phyloP scores from a whole-genome alignment of 805 yeast species.

The Metschnikowia continentalis region DNA sequence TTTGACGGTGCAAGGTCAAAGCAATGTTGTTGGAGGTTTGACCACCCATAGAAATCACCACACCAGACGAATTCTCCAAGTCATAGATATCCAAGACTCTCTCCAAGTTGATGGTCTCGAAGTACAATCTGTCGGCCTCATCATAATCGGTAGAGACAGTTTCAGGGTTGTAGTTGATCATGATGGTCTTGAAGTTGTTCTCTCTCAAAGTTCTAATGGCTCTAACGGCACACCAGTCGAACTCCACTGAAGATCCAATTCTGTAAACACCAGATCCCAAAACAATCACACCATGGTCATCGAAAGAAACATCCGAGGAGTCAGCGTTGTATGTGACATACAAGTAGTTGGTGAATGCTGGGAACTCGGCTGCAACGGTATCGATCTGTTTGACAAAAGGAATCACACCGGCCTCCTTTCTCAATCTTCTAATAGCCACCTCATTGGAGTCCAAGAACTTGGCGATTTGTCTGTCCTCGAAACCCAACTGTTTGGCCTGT shows the following conservation, averaged over 20 bases:
- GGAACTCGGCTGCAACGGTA: conserved; percentile 99
- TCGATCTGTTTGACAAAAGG: conserved; percentile 97
- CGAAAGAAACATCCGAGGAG: conserved; percentile 77
- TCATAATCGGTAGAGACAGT: conserved; percentile 98
- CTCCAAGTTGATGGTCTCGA: conserved; percentile 92
- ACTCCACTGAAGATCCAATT: conserved; percentile 97
- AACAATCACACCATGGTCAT: conserved; percentile 92
- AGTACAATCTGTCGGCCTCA: conserved; percentile 94
- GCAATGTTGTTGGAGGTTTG: conserved; percentile 98
- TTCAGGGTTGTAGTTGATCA: conserved; percentile 98
- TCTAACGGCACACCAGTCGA: conserved; percentile 99
- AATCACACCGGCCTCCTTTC: conserved; percentile 79
- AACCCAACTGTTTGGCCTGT: conserved; percentile 94
- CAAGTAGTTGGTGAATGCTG: conserved; percentile 90
- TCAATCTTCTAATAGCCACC: conserved; percentile 82
- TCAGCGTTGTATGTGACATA: conserved; percentile 94
- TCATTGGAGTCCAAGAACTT: conserved; percentile 84
- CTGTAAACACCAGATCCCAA: conserved; percentile 98
- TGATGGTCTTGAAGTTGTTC: conserved; percentile 82
- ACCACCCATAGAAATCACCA: conserved; percentile 97
- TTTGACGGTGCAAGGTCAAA: conserved; percentile 80
- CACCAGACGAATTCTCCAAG: conserved; percentile 85
- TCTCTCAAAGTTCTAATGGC: conserved; percentile 92
- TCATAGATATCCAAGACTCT: conserved; percentile 93
- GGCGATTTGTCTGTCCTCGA: conserved; percentile 95